Evolutionary conservation across 2,329 filamentous ascomycete genomes (phyloP).

Genomic region (Didymella keratinophila): DNA sequence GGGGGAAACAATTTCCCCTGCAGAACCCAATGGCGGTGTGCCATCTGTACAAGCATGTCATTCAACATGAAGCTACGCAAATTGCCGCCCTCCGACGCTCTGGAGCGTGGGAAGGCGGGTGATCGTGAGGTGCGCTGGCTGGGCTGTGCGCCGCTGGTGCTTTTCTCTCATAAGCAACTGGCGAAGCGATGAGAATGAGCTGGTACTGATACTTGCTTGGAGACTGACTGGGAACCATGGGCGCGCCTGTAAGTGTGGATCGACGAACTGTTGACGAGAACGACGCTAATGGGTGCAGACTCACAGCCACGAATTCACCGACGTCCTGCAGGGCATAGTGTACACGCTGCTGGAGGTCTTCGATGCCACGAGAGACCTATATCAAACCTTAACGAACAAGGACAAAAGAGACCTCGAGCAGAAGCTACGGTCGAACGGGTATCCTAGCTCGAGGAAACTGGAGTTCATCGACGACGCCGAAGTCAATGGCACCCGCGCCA

Average conservation of each 20-base stretch:
- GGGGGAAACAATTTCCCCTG: constrained; percentile 23
- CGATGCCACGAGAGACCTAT: constrained; percentile 46
- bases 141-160: constrained; percentile 24
- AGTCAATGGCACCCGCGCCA: constrained; percentile 35
- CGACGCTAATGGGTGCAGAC: constrained; percentile 31
- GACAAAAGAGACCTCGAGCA: constrained; percentile 46
- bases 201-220: constrained; percentile 18
- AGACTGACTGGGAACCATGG: constrained; percentile 32
- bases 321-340: constrained; percentile 44
- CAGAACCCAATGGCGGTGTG: constrained; percentile 43
- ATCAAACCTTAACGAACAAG: constrained; percentile 41
- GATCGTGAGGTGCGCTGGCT: constrained; percentile 31
- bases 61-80: constrained; percentile 35
- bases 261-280: not conserved
- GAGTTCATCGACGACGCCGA: constrained; percentile 40
- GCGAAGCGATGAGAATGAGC: constrained; percentile 24
- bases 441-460: constrained; percentile 37
- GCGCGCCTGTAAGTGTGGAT: constrained; percentile 34
- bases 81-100: constrained; percentile 9
- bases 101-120: constrained; percentile 23
- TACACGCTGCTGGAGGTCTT: constrained; percentile 46
- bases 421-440: constrained; percentile 39
- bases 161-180: constrained; percentile 28
- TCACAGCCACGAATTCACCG: constrained; percentile 34
- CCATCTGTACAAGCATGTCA: constrained; percentile 50